Conservation (phyloP, 116 monocot genomes). For the Thalassia testudinum region DNA sequence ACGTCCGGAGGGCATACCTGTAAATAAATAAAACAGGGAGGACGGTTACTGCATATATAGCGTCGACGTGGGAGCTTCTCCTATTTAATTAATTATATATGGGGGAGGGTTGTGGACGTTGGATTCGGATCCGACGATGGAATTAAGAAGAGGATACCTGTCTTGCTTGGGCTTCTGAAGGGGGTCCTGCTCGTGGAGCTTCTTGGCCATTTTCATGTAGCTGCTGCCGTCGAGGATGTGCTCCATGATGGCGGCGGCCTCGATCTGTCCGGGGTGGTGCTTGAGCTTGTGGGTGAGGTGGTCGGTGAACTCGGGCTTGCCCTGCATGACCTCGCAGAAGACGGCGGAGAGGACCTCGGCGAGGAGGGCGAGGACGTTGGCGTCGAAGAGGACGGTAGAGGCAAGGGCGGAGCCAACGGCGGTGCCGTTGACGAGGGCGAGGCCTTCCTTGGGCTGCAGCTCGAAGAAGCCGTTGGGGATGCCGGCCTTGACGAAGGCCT, state of each 20-base stretch:
- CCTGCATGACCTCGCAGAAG: conserved; percentile 87
- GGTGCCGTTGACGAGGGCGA: conserved; percentile 62
- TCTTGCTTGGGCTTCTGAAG: conserved; percentile 44
- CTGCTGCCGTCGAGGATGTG: conserved; percentile 63
- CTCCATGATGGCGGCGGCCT: conserved; percentile 83
- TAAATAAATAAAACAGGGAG: too few relatives aligned
- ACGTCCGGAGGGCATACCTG: conserved; percentile 17
- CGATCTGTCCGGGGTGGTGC: conserved; percentile 81
- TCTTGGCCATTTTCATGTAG: conserved; percentile 62
- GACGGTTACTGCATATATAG: too few relatives aligned
- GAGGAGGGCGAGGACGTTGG: conserved; percentile 42
- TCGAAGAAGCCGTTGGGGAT: conserved; percentile 58
- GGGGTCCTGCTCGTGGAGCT: conserved; percentile 48
- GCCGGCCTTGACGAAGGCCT: conserved; percentile 37
- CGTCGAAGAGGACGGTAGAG: conserved; percentile 45
- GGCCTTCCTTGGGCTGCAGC: conserved; percentile 77
- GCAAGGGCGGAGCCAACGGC: conserved; percentile 46
- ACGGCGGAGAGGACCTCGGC: conserved; percentile 49
- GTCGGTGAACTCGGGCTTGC: conserved; percentile 80
- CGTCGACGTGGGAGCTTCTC: too few relatives aligned
- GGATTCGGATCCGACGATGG: too few relatives aligned
- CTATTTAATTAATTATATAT: too few relatives aligned
- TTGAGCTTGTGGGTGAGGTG: conserved; percentile 72
- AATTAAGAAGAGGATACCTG: conserved; percentile 14
- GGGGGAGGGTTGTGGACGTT: too few relatives aligned